phyloP scores from a whole-genome alignment of 768 basidiomycete species.

The Boletus speciosus region DNA sequence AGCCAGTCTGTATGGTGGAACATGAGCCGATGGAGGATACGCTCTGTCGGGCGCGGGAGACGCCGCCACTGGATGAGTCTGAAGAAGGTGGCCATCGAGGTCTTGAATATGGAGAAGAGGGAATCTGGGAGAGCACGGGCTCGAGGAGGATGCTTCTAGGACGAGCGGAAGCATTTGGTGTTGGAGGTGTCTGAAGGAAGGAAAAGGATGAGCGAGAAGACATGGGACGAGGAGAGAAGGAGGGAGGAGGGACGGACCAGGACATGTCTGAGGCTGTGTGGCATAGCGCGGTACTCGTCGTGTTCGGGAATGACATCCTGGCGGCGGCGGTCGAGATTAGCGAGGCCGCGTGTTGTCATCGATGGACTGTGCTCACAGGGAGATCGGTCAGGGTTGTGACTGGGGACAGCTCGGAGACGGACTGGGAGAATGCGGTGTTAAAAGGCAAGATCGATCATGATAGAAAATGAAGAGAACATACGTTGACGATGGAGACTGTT shows the following conservation, averaged over 20 bases:
- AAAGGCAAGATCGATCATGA: neutral
- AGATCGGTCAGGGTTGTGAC: slow-evolving; percentile 23
- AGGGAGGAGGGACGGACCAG: slow-evolving; percentile 20
- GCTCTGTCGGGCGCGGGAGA: slow-evolving; percentile 32
- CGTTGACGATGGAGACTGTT: slow-evolving; percentile 28
- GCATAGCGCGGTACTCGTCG: slow-evolving; percentile 29
- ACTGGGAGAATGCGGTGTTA: slow-evolving; percentile 11
- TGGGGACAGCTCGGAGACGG: slow-evolving; percentile 21
- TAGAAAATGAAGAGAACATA: slow-evolving; percentile 4
- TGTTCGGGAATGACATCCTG: slow-evolving; percentile 31
- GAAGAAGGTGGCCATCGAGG: slow-evolving; percentile 17
- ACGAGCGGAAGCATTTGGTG: slow-evolving; percentile 10
- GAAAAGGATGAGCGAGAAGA: slow-evolving; percentile 1
- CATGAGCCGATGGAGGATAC: slow-evolving; percentile 39
- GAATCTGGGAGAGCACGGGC: slow-evolving; percentile 2
- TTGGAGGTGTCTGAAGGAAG: slow-evolving; percentile 23
- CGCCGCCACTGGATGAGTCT: slow-evolving; percentile 14
- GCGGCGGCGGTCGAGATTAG: slow-evolving; percentile 20
- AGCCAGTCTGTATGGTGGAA: slow-evolving; percentile 28
- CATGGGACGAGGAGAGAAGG: neutral
- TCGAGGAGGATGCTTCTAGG: slow-evolving; percentile 31
- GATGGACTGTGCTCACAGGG: slow-evolving; percentile 23
- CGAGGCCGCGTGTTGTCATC: slow-evolving; percentile 13
- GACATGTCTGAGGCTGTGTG: slow-evolving; percentile 27
- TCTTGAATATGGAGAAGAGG: slow-evolving; percentile 19